phyloP scores from a whole-genome alignment of 768 basidiomycete species.

The Pleurotus ostreatus region DNA sequence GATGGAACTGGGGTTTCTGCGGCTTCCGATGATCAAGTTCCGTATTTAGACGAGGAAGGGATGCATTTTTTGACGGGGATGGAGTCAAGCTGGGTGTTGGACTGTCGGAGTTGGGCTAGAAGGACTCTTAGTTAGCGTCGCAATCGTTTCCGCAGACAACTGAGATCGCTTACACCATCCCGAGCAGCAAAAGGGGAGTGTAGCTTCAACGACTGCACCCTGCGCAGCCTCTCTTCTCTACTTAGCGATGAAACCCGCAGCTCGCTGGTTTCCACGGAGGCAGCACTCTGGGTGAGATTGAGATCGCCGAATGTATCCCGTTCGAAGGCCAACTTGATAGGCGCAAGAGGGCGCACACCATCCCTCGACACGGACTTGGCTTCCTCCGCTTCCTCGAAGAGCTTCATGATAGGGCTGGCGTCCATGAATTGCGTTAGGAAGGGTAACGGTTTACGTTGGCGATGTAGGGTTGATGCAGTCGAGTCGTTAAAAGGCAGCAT shows the following conservation, averaged over 20 bases:
- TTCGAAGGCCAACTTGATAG: constrained; percentile 3
- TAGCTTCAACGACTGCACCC: constrained; percentile 2
- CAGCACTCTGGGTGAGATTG: background rate
- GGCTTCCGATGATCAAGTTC: background rate
- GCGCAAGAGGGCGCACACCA: constrained; percentile 5
- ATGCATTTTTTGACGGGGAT: background rate
- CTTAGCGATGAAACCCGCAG: background rate
- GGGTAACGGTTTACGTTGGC: constrained; percentile 1
- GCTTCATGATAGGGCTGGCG: background rate
- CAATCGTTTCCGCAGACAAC: too few relatives aligned
- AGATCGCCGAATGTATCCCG: background rate
- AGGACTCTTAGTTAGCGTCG: background rate
- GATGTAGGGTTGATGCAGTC: background rate
- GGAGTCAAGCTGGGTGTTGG: background rate
- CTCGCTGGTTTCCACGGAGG: background rate
- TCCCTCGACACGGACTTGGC: background rate
- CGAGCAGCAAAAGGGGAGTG: background rate
- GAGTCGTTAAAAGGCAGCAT: background rate
- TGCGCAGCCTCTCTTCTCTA: background rate
- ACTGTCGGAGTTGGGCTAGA: background rate
- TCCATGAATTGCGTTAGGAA: constrained; percentile 5
- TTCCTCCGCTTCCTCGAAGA: background rate
- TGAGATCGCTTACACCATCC: background rate
- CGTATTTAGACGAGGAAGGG: constrained; percentile 4
- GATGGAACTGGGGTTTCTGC: background rate